Evolutionary conservation across 2,329 filamentous ascomycete genomes (phyloP), one percentile per base, ranked within the genome.

Genomic region (Pseudogymnoascus sp.): DNA sequence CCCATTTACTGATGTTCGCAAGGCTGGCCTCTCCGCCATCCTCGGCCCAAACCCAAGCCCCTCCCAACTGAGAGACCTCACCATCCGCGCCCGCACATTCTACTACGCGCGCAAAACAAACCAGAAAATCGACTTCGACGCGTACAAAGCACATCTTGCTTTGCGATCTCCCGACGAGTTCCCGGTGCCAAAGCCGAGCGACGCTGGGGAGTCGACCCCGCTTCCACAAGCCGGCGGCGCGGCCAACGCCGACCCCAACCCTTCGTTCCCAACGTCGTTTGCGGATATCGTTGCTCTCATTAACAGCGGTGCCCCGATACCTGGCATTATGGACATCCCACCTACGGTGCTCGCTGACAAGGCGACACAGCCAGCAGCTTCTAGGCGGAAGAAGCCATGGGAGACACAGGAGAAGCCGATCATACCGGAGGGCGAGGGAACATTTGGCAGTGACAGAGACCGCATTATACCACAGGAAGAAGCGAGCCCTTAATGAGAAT

Each of bases 261-360:
- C 50, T 36, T 17, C 64, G 21, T 15, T 63, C 33, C 57, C 62
- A 36, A 58, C 60, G 11, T 60, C 85, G 1, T 96, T 97, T 73
- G 87, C 89, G 6, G 86, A 93, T 66, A 91, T 97, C 64, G 87
- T 96, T 61, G 88, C 90, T 69, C 82, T 96, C 61, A 89, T 97
- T 60, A 89, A 90, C 24, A 86, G 85, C 29, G 91, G 91, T 60
- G 85, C 90, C 68, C 87, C 89, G 0, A 88, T 97, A 44, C 91
- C 92, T 1, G 92, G 92, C 0, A 95, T 97, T 69, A 86, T 86
- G 67, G 84, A 96, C 65, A 93, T 97, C 60, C 91, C 92, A 4
- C 84, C 90, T 66, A 94, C 87, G 0, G 78, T 96, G 4, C 78
- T 92, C 17, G 80, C 85, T 60, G 87, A 88, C 4, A 83, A 90